Base-by-base conservation (phyloP, 164 flowering plant species). In the Kalanchoe fedtschenkoi region DNA sequence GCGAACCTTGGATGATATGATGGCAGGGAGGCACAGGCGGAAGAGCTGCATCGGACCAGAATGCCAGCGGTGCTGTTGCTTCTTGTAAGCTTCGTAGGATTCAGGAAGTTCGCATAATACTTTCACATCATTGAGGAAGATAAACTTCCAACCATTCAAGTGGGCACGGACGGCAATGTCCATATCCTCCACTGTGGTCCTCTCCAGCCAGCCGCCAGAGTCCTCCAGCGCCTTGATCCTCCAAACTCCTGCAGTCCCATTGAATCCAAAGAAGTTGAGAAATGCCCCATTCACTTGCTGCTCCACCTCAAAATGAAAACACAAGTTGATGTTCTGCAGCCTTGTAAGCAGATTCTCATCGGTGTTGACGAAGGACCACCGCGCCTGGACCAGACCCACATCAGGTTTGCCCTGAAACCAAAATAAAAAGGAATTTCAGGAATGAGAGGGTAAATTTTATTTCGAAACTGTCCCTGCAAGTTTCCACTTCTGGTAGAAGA, bases 221-320 rank as follows among this genome's bases (percentile, higher is more conserved):
- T 86, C 89, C 60, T 82, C 87, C 33, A 86, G 69, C 3, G 91
- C 87, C 72, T 79, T 83, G 53, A 82, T 82, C 66, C 91, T 83
- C 91, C 91, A 86, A 10, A 86, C 86, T n/a, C 89, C 87, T 1
- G 87, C 89, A 4, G 89, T 86, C 58, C 92, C 89, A 61, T 86
- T 86, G 84, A 86, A 86, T n/a, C 92, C 89, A 28, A 86, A 86
- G 75, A 84, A 87, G 43, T 79, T 74, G 55, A 87, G 75, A 63
- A 80, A 87, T 10, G 65, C n/a, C 1, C 92, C 92, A 75, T 84
- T 87, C 13, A 84, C 93, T 76, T 87, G 93, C 74, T 87, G 93
- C 62, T 87, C 93, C 58, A 87, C 93, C 71, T 84, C 93, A 66
- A 87, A 87, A 67, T 87, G 93, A 76, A 85, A 87, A 71, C 87